Percentiles rank a stretch among this genome's conserved stretches.
These are phyloP conservation scores for Aspergillus candidus DNA, from an alignment of 2,329 filamentous ascomycete genomes.

Conservation along the genomic window DNA sequence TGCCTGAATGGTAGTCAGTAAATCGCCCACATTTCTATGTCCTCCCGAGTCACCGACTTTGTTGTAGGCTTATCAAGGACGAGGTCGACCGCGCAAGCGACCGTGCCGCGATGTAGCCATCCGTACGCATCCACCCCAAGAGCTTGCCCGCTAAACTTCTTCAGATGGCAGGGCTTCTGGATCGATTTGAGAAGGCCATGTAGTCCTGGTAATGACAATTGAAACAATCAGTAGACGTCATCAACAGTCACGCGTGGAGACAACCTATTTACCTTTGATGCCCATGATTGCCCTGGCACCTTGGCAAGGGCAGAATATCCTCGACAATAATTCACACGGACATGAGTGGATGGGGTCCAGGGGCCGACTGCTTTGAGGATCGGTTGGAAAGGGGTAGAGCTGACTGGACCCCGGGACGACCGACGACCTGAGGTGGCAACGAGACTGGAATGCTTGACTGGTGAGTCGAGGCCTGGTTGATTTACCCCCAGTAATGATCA, in stretches of 20 bases:
- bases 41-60: slow-evolving; percentile 52
- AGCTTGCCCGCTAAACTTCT: slow-evolving; percentile 79
- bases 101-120: slow-evolving; percentile 91
- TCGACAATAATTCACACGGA: slow-evolving; percentile 16
- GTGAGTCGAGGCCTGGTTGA: too few species aligned
- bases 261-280: slow-evolving; percentile 36
- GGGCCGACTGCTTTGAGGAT: not conserved
- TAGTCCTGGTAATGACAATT: slow-evolving; percentile 54
- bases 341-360: not conserved
- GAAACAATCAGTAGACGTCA: too few species aligned
- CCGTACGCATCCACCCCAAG: slow-evolving; percentile 96
- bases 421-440: slow-evolving; percentile 14
- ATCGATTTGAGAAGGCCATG: slow-evolving; percentile 93
- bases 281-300: slow-evolving; percentile 33
- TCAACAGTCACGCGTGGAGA: not conserved
- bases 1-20: slow-evolving; percentile 52
- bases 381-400: not conserved
- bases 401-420: slow-evolving; percentile 7
- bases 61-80: slow-evolving; percentile 81
- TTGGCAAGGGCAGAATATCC: slow-evolving; percentile 23
- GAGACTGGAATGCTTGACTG: slow-evolving; percentile 29
- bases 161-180: slow-evolving; percentile 78
- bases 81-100: slow-evolving; percentile 84
- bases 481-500: slow-evolving; percentile 27
- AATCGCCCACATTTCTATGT: slow-evolving; percentile 48